Conservation (phyloP, 768 basidiomycete genomes). For the Tubosaeta sp. region DNA sequence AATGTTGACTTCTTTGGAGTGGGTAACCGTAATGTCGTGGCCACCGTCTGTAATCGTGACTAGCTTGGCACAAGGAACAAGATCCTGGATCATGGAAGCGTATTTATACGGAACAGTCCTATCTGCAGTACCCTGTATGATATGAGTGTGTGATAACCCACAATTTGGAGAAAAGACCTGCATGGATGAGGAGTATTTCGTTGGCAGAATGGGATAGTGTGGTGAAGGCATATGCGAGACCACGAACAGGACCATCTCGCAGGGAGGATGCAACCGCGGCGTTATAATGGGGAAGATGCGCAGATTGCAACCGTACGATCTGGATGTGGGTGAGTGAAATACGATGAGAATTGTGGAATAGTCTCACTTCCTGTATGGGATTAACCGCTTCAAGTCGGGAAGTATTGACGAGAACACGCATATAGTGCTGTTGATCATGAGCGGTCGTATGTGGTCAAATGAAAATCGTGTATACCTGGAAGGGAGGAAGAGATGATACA, state of each 20-base stretch:
- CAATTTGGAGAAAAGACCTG: constrained; percentile 22
- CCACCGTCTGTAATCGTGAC: constrained; percentile 28
- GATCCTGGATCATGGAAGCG: constrained; percentile 25
- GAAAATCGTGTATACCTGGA: constrained; percentile 42
- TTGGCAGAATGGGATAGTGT: constrained; percentile 45
- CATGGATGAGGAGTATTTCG: constrained; percentile 62
- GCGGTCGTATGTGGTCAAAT: background rate
- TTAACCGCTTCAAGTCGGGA: constrained; percentile 20
- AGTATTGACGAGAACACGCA: constrained; percentile 45
- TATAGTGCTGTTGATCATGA: constrained; percentile 38
- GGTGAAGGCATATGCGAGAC: constrained; percentile 50
- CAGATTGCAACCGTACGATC: constrained; percentile 76
- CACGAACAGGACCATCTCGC: constrained; percentile 68
- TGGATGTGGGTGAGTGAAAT: constrained; percentile 19
- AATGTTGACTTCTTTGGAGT: constrained; percentile 28
- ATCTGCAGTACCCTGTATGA: constrained; percentile 30
- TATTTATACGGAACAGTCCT: constrained; percentile 33
- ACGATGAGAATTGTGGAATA: background rate
- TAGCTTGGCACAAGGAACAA: constrained; percentile 28
- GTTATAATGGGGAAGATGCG: constrained; percentile 71
- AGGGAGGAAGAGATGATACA: constrained; percentile 56
- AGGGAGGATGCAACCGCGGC: constrained; percentile 73
- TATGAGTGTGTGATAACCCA: background rate
- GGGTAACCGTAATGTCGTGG: constrained; percentile 32
- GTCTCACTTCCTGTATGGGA: constrained; percentile 42